Conservation (phyloP, 2,329 filamentous ascomycete genomes). For the Diaporthe vexans region DNA sequence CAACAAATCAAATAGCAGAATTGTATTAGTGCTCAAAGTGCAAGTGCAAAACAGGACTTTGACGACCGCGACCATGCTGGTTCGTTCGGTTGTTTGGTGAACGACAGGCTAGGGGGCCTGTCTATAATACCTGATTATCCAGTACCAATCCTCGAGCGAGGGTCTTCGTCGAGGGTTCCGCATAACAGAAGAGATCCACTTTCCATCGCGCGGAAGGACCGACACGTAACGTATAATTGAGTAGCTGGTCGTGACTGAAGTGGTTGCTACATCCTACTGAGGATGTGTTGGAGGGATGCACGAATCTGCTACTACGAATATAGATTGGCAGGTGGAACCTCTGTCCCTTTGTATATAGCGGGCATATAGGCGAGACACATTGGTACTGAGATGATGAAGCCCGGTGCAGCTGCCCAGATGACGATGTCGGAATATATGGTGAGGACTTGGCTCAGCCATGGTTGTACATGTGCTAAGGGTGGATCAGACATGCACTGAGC, state of each 20-base stretch:
- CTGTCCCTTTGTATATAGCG: not conserved
- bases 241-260: not conserved
- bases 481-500: not conserved
- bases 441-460: not conserved
- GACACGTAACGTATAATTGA: no score
- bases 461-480: not conserved
- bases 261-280: not conserved
- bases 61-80: not conserved
- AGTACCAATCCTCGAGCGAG: not conserved
- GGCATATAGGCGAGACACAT: not conserved
- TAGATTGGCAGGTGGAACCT: not conserved
- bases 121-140: not conserved
- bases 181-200: no score
- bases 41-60: not conserved
- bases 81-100: not conserved
- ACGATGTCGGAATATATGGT: not conserved
- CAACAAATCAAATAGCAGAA: no score
- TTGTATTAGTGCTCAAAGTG: no score
- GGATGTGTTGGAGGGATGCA: not conserved
- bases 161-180: not conserved
- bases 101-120: not conserved
- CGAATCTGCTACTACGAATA: not conserved
- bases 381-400: slow-evolving; percentile 5
- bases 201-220: not conserved
- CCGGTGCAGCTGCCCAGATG: slow-evolving; percentile 2